Evolutionary conservation across 352 stramenopile species (phyloP).

Genomic region (Peronospora farinosa): DNA sequence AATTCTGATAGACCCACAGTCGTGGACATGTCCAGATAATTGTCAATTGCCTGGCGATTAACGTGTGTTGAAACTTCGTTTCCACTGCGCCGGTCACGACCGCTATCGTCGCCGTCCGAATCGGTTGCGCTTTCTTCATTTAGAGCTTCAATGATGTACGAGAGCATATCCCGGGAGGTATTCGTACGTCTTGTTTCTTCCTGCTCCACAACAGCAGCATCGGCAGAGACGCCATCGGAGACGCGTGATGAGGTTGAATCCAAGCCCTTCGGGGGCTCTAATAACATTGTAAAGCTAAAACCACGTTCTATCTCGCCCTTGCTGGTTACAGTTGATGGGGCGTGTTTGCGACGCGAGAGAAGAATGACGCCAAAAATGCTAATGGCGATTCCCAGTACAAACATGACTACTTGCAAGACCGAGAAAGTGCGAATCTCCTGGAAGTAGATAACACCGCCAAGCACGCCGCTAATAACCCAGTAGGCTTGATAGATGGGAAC

Average conservation of each 20-base stretch:
- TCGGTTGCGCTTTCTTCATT: constrained; percentile 29
- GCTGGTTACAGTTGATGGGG: constrained; percentile 21
- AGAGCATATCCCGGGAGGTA: constrained; percentile 11
- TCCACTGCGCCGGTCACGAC: constrained; percentile 20
- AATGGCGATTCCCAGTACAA: constrained; percentile 72
- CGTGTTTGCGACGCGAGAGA: constrained; percentile 65
- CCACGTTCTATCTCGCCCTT: constrained; percentile 61
- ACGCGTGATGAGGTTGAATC: constrained; percentile 13
- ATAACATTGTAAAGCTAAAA: constrained; percentile 55
- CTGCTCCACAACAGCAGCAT: constrained; percentile 8
- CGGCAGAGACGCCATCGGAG: constrained; percentile 4
- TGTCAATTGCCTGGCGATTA: constrained; percentile 76
- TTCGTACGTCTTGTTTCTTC: constrained; percentile 1
- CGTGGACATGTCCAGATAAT: constrained; percentile 81
- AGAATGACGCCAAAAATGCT: constrained; percentile 83
- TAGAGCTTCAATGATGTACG: constrained; percentile 13
- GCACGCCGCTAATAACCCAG: constrained; percentile 85
- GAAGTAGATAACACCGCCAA: constrained; percentile 89
- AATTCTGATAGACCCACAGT: constrained; percentile 68
- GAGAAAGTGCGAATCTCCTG: constrained; percentile 83
- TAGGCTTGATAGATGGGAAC: constrained; percentile 86
- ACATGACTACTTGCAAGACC: constrained; percentile 67
- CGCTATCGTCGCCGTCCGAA: constrained; percentile 25
- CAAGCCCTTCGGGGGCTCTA: constrained; percentile 12
- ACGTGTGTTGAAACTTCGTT: constrained; percentile 44